Percentiles rank a stretch among this genome's conserved stretches.
Conservation (phyloP, 768 basidiomycete genomes). For the Leccinellum rugosiceps region DNA sequence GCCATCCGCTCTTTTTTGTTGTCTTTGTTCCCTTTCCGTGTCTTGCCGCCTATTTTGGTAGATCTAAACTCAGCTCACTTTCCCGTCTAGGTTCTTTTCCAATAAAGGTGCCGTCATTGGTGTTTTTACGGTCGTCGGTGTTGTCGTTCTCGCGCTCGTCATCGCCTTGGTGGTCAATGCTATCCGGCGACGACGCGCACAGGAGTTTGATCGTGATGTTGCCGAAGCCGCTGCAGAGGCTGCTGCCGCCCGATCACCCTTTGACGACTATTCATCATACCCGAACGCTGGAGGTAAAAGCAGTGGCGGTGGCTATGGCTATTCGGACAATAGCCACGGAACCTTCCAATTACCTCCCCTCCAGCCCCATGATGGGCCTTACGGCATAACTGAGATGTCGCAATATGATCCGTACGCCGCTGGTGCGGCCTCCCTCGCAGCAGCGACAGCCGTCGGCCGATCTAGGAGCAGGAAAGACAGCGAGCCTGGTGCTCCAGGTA, state of each 20-base stretch:
- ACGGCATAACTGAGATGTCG: conserved; percentile 50
- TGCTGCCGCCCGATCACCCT: conserved; percentile 48
- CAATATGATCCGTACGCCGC: conserved; percentile 37
- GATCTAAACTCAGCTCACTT: conserved; percentile 5
- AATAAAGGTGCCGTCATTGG: conserved; percentile 74
- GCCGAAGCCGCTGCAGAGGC: conserved; percentile 69
- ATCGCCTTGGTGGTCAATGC: conserved; percentile 48
- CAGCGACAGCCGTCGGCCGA: conserved; percentile 19
- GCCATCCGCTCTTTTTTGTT: neutral
- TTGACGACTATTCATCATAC: conserved; percentile 44
- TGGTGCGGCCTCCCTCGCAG: conserved; percentile 19
- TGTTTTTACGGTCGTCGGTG: conserved; percentile 68
- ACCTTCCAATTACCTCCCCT: conserved; percentile 50
- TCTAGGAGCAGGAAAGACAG: conserved; percentile 29
- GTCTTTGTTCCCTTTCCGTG: neutral
- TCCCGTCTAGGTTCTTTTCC: conserved; percentile 52
- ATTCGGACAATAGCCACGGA: conserved; percentile 56
- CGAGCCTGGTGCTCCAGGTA: conserved; percentile 36
- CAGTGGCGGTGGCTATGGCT: conserved; percentile 30
- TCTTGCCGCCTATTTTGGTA: neutral
- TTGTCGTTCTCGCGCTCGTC: conserved; percentile 50
- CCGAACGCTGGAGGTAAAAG: conserved; percentile 20
- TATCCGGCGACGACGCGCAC: conserved; percentile 61
- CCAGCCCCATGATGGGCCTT: conserved; percentile 38
- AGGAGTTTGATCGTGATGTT: conserved; percentile 69